Conservation (phyloP, 257 asterid species). For the Solanum okadae region DNA sequence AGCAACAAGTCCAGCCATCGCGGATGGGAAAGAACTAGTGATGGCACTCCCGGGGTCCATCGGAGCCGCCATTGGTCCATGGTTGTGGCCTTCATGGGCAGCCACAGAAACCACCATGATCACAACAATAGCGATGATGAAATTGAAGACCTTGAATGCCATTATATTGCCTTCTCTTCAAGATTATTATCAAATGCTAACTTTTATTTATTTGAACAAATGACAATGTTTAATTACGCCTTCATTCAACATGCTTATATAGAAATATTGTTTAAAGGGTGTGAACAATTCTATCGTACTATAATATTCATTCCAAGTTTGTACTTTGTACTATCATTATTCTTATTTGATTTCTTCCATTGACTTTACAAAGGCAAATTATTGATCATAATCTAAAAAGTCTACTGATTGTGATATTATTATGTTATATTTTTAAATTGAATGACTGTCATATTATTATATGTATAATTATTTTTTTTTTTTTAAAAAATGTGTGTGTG, state of each 20-base stretch:
- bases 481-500: too few species aligned
- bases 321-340: neutral
- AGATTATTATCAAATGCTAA: neutral
- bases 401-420: neutral
- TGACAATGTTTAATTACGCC: neutral
- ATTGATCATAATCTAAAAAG: neutral
- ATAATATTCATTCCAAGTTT: neutral
- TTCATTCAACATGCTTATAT: neutral
- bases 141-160: neutral
- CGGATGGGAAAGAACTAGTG: neutral
- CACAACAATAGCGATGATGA: neutral
- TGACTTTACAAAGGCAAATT: neutral
- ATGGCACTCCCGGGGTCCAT: neutral
- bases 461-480: too few species aligned
- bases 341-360: neutral
- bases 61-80: neutral
- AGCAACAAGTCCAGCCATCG: neutral
- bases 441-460: neutral
- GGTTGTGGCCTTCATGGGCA: slow-evolving; percentile 1
- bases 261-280: neutral
- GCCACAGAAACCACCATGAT: neutral
- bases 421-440: neutral
- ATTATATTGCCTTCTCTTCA: neutral
- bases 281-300: neutral
- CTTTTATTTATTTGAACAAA: neutral